Conservation (phyloP, 441 rosid genomes). For the Iberis amara region DNA sequence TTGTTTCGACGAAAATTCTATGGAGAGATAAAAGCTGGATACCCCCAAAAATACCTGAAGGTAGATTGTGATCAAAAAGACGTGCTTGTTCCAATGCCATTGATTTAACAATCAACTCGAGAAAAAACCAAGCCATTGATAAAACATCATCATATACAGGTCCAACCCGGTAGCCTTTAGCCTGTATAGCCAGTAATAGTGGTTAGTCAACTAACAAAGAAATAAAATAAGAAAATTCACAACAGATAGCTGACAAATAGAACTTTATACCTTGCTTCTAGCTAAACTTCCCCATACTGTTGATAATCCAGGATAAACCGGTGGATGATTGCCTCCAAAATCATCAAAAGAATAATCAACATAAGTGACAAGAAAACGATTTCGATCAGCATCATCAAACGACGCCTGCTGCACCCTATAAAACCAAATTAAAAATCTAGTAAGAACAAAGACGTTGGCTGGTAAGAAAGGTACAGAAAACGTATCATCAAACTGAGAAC, state of each 20-base stretch:
- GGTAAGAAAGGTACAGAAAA: not conserved
- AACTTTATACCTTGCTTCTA: slow-evolving; percentile 79
- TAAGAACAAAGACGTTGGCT: slow-evolving; percentile 6
- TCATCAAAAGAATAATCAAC: slow-evolving; percentile 98
- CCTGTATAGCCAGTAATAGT: slow-evolving; percentile 48
- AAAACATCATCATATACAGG: slow-evolving; percentile 98
- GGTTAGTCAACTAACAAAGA: slow-evolving; percentile 5
- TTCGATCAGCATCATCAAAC: slow-evolving; percentile 93
- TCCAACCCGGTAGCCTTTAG: slow-evolving; percentile 99
- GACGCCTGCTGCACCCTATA: slow-evolving; percentile 98
- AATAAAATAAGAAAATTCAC: slow-evolving; percentile 4
- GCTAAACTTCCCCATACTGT: slow-evolving; percentile 99
- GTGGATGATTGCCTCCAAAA: slow-evolving; percentile 97
- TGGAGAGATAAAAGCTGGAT: slow-evolving; percentile 11
- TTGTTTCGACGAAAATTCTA: not conserved
- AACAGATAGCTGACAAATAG: slow-evolving; percentile 13
- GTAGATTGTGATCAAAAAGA: slow-evolving; percentile 79
- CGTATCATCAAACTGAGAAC: not conserved
- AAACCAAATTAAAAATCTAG: slow-evolving; percentile 24
- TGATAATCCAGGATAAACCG: slow-evolving; percentile 96
- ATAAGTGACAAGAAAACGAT: slow-evolving; percentile 87
- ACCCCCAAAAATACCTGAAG: slow-evolving; percentile 55
- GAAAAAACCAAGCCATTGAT: slow-evolving; percentile 99
- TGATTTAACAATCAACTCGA: slow-evolving; percentile 95
- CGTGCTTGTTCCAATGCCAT: slow-evolving; percentile 98